phyloP scores from a whole-genome alignment of 208 protist species.

The Trypanosoma lewisi region DNA sequence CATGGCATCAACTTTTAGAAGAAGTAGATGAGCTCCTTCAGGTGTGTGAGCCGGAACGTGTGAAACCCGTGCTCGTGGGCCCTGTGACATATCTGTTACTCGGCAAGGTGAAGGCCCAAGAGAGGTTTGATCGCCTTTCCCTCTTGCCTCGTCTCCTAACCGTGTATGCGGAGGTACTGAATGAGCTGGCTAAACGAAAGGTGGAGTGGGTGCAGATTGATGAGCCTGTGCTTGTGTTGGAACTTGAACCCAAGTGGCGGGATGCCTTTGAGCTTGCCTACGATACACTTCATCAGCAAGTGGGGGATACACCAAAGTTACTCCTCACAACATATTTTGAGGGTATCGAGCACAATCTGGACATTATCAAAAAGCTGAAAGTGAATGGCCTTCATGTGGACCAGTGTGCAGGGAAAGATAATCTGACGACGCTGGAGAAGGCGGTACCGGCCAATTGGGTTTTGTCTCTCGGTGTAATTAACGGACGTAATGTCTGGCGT shows the following conservation, averaged over 20 bases:
- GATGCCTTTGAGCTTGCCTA: constrained; percentile 33
- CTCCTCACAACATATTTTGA: constrained; percentile 89
- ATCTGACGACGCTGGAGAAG: constrained; percentile 35
- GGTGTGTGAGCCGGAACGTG: constrained; percentile 28
- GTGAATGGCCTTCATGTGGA: constrained; percentile 87
- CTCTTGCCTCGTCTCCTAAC: constrained; percentile 52
- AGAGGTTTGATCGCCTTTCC: constrained; percentile 40
- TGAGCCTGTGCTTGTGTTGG: constrained; percentile 80
- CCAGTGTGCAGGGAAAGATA: constrained; percentile 33
- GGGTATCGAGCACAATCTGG: constrained; percentile 50
- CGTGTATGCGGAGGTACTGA: constrained; percentile 69
- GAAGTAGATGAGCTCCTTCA: constrained; percentile 61
- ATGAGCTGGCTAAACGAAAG: constrained; percentile 38
- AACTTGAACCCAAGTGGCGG: constrained; percentile 42
- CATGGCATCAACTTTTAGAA: constrained; percentile 49
- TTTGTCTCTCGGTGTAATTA: constrained; percentile 77
- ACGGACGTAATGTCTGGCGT: constrained; percentile 87
- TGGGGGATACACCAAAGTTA: constrained; percentile 31
- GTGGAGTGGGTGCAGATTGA: constrained; percentile 83
- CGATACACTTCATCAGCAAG: constrained; percentile 22
- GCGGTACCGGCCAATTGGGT: constrained; percentile 46
- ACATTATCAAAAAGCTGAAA: constrained; percentile 33
- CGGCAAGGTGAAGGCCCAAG: constrained; percentile 55
- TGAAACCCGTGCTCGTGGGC: constrained; percentile 79
- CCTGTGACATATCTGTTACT: constrained; percentile 80